Conservation (phyloP, 2,329 filamentous ascomycete species). For the Botrytis fragariae region DNA sequence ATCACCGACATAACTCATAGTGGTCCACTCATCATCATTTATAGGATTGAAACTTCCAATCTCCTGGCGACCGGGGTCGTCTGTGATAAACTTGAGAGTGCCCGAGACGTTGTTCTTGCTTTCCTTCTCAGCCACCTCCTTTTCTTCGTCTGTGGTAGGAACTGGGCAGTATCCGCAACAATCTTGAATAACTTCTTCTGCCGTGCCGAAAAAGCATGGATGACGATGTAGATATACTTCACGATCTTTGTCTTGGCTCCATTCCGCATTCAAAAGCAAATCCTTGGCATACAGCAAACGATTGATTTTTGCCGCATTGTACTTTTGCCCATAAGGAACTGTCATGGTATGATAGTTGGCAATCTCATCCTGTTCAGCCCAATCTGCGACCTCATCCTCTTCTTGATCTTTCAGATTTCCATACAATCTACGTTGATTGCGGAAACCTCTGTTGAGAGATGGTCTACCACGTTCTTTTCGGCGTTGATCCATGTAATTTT, state of each 20-base stretch:
- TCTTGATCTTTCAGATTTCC: slow-evolving; percentile 76
- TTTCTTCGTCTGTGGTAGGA: slow-evolving; percentile 67
- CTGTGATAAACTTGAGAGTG: slow-evolving; percentile 69
- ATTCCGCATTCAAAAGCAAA: slow-evolving; percentile 78
- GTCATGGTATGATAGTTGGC: slow-evolving; percentile 78
- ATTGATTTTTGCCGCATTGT: slow-evolving; percentile 70
- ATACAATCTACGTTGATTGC: slow-evolving; percentile 44
- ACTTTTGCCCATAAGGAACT: slow-evolving; percentile 62
- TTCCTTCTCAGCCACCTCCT: slow-evolving; percentile 68
- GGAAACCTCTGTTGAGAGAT: slow-evolving; percentile 43
- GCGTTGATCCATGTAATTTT: slow-evolving; percentile 67
- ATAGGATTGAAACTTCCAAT: slow-evolving; percentile 76
- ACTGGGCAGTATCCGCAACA: slow-evolving; percentile 79
- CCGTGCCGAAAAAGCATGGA: slow-evolving; percentile 78
- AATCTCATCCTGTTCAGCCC: slow-evolving; percentile 73
- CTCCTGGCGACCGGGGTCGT: slow-evolving; percentile 75
- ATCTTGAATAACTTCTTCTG: slow-evolving; percentile 71
- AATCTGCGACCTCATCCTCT: slow-evolving; percentile 77
- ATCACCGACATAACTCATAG: slow-evolving; percentile 85
- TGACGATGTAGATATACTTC: slow-evolving; percentile 77
- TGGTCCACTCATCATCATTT: slow-evolving; percentile 81
- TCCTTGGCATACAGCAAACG: slow-evolving; percentile 80
- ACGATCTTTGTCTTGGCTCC: slow-evolving; percentile 76
- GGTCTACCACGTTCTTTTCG: slow-evolving; percentile 72
- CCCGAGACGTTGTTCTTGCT: slow-evolving; percentile 74